These are phyloP conservation scores for Aspergillus sp. DNA, from an alignment of 2,329 filamentous ascomycete genomes.

Conservation along the genomic window DNA sequence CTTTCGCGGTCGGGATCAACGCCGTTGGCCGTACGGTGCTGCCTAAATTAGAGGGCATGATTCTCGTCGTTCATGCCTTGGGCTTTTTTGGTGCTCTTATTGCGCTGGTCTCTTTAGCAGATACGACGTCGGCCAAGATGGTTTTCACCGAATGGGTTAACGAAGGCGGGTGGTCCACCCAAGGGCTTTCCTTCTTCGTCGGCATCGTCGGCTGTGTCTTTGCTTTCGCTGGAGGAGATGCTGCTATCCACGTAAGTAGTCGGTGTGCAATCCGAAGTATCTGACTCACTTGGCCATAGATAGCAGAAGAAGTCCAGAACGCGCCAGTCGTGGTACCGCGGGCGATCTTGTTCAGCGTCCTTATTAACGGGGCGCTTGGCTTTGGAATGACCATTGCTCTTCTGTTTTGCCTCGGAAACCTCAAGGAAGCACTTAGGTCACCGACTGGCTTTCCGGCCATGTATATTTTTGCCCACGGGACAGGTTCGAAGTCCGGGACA, in stretches of 20 bases:
- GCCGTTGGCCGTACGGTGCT: constrained; percentile 23
- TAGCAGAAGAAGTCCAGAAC: constrained; percentile 34
- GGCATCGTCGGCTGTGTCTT: constrained; percentile 27
- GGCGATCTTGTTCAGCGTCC: constrained; percentile 26
- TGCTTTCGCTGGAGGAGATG: constrained; percentile 29
- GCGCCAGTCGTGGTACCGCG: constrained; percentile 27
- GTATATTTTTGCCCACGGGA: constrained; percentile 23
- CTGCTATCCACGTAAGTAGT: constrained; percentile 29
- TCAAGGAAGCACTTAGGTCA: constrained; percentile 16
- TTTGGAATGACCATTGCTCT: constrained; percentile 30
- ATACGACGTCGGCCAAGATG: constrained; percentile 15
- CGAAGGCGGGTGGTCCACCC: constrained; percentile 29
- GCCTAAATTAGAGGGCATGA: constrained; percentile 29
- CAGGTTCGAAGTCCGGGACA: constrained; percentile 16
- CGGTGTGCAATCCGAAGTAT: background rate
- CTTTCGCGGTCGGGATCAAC: constrained; percentile 37
- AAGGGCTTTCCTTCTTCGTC: constrained; percentile 33
- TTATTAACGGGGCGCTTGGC: constrained; percentile 28
- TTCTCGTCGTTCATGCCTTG: constrained; percentile 30
- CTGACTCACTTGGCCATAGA: constrained; percentile 12
- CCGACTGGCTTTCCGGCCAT: constrained; percentile 28
- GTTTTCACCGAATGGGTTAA: constrained; percentile 33
- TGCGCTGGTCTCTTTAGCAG: constrained; percentile 25
- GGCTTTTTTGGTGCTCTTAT: constrained; percentile 26
- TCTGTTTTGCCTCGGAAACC: constrained; percentile 29